Conservation (phyloP, 768 basidiomycete species). For the Termitomyces bulborhizus region DNA sequence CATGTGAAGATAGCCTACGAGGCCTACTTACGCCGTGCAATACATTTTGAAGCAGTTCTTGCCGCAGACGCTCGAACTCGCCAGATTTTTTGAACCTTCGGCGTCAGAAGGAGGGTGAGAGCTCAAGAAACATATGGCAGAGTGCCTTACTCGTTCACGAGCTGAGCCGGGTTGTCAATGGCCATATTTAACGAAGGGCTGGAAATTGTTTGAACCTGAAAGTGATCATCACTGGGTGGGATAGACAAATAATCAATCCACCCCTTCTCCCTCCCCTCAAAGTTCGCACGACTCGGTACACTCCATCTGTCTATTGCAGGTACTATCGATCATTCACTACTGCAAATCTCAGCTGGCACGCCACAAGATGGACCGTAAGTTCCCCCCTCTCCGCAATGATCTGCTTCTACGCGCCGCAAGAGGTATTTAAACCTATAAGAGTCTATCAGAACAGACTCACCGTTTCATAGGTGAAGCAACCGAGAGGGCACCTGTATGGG, state of each 20-base stretch:
- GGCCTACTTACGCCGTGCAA: slow-evolving; percentile 47
- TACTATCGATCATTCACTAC: not conserved
- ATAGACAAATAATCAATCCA: slow-evolving; percentile 10
- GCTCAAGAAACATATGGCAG: not conserved
- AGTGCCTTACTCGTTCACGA: slow-evolving; percentile 56
- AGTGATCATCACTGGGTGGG: not conserved
- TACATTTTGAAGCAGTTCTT: slow-evolving; percentile 58
- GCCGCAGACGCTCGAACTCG: slow-evolving; percentile 68
- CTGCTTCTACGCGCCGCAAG: slow-evolving; percentile 82
- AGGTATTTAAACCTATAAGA: slow-evolving; percentile 36
- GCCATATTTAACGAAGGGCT: slow-evolving; percentile 25
- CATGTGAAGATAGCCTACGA: not conserved
- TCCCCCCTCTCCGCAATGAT: slow-evolving; percentile 82
- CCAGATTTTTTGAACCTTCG: slow-evolving; percentile 74
- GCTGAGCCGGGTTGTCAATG: slow-evolving; percentile 51
- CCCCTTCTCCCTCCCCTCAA: not conserved
- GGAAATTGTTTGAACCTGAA: not conserved
- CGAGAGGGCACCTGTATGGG: slow-evolving; percentile 94
- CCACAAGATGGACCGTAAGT: slow-evolving; percentile 33
- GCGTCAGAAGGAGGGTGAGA: not conserved
- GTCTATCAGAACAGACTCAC: not conserved
- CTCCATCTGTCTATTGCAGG: not conserved
- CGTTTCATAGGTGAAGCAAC: slow-evolving; percentile 62
- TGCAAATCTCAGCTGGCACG: not conserved
- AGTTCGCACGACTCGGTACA: not conserved